A percentile compares a stretch with the other conserved stretches of the same genome.
Evolutionary conservation across 345 rosid genomes (phyloP).

Genomic region (Triadica sebifera): DNA sequence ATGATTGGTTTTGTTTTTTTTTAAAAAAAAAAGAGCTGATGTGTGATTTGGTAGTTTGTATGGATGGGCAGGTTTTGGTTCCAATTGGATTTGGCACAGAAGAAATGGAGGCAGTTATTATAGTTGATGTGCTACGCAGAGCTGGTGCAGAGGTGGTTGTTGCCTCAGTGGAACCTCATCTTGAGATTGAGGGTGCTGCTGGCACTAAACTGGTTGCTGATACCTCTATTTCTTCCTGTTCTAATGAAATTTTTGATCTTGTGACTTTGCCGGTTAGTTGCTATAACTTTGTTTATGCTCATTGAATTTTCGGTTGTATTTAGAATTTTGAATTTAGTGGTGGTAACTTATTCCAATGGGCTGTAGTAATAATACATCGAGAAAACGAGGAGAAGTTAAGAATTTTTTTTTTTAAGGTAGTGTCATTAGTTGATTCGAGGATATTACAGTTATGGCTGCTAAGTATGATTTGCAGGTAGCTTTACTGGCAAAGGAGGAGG

Average conservation of each 20-base stretch:
- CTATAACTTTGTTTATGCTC: slow-evolving; percentile 2
- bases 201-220: slow-evolving; percentile 80
- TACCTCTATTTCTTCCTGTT: slow-evolving; percentile 58
- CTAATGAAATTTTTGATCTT: slow-evolving; percentile 65
- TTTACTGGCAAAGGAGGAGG: background rate
- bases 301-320: background rate
- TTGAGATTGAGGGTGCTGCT: slow-evolving; percentile 71
- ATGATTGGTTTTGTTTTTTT: background rate
- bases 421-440: background rate
- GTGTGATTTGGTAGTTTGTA: slow-evolving; percentile 12
- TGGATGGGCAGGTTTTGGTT: slow-evolving; percentile 59
- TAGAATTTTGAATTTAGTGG: background rate
- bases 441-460: background rate
- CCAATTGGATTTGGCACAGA: slow-evolving; percentile 90
- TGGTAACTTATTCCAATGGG: background rate
- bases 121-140: slow-evolving; percentile 70
- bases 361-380: background rate
- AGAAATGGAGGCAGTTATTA: slow-evolving; percentile 89
- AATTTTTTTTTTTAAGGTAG: background rate
- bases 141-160: slow-evolving; percentile 87
- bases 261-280: slow-evolving; percentile 83
- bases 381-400: background rate
- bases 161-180: slow-evolving; percentile 87
- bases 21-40: background rate
- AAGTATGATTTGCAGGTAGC: background rate